phyloP scores from a whole-genome alignment of 352 stramenopile species.

The Phytophthora idaei region DNA sequence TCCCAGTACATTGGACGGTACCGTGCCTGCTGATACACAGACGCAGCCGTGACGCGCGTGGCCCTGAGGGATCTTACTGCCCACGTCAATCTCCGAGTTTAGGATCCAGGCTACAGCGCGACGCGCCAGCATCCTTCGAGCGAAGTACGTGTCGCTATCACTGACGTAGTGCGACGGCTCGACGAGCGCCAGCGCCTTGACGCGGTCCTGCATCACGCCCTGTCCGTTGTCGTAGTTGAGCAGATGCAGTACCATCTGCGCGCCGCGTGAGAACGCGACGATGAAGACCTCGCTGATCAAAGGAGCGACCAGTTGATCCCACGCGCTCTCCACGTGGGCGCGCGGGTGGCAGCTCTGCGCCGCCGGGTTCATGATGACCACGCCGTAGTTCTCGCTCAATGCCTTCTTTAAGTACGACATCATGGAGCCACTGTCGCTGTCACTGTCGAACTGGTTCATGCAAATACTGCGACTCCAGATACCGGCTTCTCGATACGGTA shows the following conservation, averaged over 20 bases:
- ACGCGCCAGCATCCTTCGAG: conserved; percentile 65
- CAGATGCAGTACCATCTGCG: conserved; percentile 82
- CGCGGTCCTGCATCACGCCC: conserved; percentile 79
- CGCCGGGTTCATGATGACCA: conserved; percentile 84
- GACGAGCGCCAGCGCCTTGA: conserved; percentile 81
- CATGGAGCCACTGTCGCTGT: conserved; percentile 78
- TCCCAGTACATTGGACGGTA: conserved; percentile 68
- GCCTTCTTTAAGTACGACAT: conserved; percentile 82
- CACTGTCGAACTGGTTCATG: conserved; percentile 66
- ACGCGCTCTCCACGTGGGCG: conserved; percentile 76
- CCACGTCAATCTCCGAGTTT: conserved; percentile 74
- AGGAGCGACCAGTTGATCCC: conserved; percentile 78
- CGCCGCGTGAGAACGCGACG: conserved; percentile 76
- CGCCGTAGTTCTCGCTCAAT: conserved; percentile 79
- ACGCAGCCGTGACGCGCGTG: conserved; percentile 78
- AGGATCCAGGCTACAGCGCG: conserved; percentile 80
- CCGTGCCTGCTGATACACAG: conserved; percentile 75
- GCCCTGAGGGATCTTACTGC: conserved; percentile 72
- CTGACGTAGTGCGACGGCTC: conserved; percentile 84
- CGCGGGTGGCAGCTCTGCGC: conserved; percentile 77
- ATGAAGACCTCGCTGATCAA: conserved; percentile 75
- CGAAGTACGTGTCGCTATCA: conserved; percentile 81
- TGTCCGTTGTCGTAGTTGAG: conserved; percentile 81
- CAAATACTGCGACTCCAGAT: conserved; percentile 88
- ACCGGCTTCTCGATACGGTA: conserved; percentile 84